Percentiles rank a stretch among this genome's conserved stretches.
phyloP scores from a whole-genome alignment of 2,329 filamentous ascomycete genomes.

The Apiospora malaysiana region DNA sequence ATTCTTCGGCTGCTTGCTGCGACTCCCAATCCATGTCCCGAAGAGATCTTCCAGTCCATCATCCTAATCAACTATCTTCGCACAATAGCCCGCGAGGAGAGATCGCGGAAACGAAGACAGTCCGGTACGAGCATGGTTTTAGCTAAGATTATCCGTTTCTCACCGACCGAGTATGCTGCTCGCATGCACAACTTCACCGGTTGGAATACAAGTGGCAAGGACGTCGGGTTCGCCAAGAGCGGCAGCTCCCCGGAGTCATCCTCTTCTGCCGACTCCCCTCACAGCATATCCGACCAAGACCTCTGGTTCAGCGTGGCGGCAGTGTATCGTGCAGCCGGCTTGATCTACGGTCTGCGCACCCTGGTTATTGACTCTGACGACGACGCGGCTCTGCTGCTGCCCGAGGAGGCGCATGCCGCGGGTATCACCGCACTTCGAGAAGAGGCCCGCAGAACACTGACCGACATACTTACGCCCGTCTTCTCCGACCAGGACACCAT shows the following conservation, averaged over 20 bases:
- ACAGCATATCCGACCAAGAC: neutral
- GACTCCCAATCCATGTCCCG: constrained; percentile 25
- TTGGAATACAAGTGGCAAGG: constrained; percentile 24
- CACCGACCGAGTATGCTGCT: constrained; percentile 21
- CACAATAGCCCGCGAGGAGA: constrained; percentile 5
- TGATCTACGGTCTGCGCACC: constrained; percentile 24
- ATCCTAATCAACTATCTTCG: constrained; percentile 27
- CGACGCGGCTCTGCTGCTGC: neutral
- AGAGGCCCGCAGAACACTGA: constrained; percentile 2
- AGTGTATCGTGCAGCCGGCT: constrained; percentile 22
- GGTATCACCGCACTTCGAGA: constrained; percentile 7
- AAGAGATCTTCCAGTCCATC: constrained; percentile 25
- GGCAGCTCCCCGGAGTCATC: constrained; percentile 4
- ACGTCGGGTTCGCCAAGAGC: constrained; percentile 20
- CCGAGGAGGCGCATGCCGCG: neutral
- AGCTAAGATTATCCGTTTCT: constrained; percentile 24
- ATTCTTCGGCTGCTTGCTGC: constrained; percentile 23
- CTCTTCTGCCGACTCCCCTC: constrained; percentile 15
- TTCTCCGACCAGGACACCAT: constrained; percentile 23
- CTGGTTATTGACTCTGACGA: constrained; percentile 23
- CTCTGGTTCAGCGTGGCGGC: constrained; percentile 22
- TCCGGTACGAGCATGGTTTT: constrained; percentile 25
- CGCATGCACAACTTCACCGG: constrained; percentile 25
- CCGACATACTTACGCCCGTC: constrained; percentile 16
- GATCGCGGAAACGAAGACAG: constrained; percentile 10